Base-by-base conservation (phyloP, 495 filamentous ascomycete genomes). In the Penicillium longicatenatum region DNA sequence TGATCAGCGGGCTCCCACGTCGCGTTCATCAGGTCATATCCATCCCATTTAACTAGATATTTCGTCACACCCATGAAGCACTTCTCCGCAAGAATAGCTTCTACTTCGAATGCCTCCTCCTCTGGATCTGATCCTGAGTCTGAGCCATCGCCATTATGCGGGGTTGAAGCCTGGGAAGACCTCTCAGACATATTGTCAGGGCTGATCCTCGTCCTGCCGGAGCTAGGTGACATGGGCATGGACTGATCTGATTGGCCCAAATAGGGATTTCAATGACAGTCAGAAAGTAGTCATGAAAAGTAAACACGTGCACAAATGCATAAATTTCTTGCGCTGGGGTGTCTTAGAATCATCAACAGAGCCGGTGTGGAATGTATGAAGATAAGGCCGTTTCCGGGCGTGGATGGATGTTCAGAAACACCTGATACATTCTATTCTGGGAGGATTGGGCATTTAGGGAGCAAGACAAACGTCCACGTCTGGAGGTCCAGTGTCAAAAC, bases 11-110 rank as follows among this genome's bases (percentile, higher is more conserved):
- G 83, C 58, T 91, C 87, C 89, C 88, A 92, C 3, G 50, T 52
- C 2, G 50, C 50, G 20, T 29, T 29, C 35, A 52, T n/a, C 19
- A 3, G 81, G 85, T 50, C 80, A 56, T 89, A 92, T n/a, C 75
- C 79, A 22, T 76, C 76, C 89, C 89, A 93, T 57, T 82, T 78
- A 31, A 91, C 80, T 3, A 92, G 75, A 63, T 87, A 92, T 56
- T 61, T 71, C 21, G 67, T 61, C 9, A 68, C 73, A 8, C 82
- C 73, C 0, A 67, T n/a, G 3, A 51, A 58, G 3, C 37, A 59
- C 10, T 72, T 67, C 62, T 90, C 83, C 10, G 82, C 81, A 6
- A 78, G 65, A 41, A 82, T 73, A 3, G 61, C 61, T 47, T 81
- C 78, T 3, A 83, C 70, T 6, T 72, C 69, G 51, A 81, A 83